Base-by-base conservation (phyloP, 345 rosid genomes). In the Ailanthus altissimus region DNA sequence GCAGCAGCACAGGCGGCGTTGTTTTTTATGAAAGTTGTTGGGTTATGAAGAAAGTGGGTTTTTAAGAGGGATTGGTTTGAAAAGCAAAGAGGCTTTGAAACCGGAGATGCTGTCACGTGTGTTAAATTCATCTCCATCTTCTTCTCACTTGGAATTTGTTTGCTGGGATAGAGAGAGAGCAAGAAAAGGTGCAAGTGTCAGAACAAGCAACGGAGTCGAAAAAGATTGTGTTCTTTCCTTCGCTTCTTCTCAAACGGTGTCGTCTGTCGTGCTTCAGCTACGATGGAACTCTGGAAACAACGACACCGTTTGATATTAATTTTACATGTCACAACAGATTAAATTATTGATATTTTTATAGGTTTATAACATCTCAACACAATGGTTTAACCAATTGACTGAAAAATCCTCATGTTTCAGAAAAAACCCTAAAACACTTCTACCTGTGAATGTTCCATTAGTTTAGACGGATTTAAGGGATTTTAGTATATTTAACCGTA, bases 41-140 rank as follows among this genome's bases (percentile, higher is more conserved):
- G 78, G 10, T 32, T 32, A 1, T 70, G 45, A 16, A 57, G 72
- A 75, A 82, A 74, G 62, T 82, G 82, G 16, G 78, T 74, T 73
- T 61, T 80, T 7, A 67, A 53, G 38, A 78, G 65, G 26, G 60
- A 62, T 47, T 67, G 74, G 75, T 76, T 58, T 28, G 75, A 76
- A 77, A 83, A 82, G 72, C 73, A 77, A 1, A 83, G 60, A 46
- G 83, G 82, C 38, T 79, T 78, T 6, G 87, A 70, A 54, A 74
- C 67, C 23, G 83, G 75, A 25, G 64, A 14, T 43, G 79, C 81
- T 60, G 84, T 73, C 42, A 65, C 49, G 65, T 38, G 75, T 50
- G 83, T 61, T 67, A 83, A 78, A 58, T 85, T 75, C 72, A 76
- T n/a, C 80, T 84, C 88, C 91, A 88, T 85, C 72, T 32, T 85